Conservation (phyloP, 2,329 filamentous ascomycete genomes). For the Knufia fluminis region DNA sequence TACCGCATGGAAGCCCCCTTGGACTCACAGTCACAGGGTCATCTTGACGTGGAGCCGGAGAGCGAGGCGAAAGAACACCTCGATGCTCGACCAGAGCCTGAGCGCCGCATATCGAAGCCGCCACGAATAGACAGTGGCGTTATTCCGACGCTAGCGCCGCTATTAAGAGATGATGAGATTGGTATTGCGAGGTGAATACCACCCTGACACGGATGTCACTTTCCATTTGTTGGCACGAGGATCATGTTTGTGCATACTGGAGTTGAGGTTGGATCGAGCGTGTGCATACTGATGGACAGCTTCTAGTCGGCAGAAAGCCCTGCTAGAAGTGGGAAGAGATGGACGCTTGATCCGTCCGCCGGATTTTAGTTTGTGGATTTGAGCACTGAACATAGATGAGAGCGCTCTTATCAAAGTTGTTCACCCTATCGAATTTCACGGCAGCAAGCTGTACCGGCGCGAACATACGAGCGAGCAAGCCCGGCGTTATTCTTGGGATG, state of each 20-base stretch:
- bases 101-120: constrained; percentile 11
- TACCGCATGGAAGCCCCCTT: constrained; percentile 11
- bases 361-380: no score
- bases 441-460: background rate
- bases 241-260: background rate
- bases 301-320: no score
- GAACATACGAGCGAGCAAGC: background rate
- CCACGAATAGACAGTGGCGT: constrained; percentile 20
- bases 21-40: constrained; percentile 13
- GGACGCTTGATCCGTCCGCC: no score
- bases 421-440: background rate
- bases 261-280: background rate
- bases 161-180: constrained; percentile 3
- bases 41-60: constrained; percentile 5
- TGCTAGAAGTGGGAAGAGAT: no score
- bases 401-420: no score
- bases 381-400: no score
- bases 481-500: background rate
- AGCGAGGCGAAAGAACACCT: constrained; percentile 9
- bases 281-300: background rate
- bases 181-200: constrained; percentile 1
- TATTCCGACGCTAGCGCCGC: constrained; percentile 16
- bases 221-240: background rate
- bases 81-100: constrained; percentile 9
- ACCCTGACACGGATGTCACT: background rate